Conservation (phyloP, 331 rosid species). For the Prunus yedoensis region DNA sequence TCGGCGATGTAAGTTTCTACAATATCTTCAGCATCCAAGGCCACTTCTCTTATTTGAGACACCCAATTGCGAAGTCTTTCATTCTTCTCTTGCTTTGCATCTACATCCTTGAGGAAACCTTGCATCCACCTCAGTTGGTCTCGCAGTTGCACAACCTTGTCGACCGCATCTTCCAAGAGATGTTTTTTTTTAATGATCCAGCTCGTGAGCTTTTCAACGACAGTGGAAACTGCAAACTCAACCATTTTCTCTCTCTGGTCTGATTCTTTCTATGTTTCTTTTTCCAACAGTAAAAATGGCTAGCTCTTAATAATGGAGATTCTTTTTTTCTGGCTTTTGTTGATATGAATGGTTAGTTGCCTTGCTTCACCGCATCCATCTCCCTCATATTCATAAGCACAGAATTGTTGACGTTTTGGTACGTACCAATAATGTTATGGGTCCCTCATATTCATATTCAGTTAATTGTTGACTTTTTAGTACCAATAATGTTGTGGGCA, state of each 20-base stretch:
- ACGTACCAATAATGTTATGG: too few relatives aligned
- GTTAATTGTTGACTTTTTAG: too few relatives aligned
- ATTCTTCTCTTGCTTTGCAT: neutral
- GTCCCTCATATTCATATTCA: too few relatives aligned
- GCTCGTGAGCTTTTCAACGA: neutral
- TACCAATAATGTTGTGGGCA: too few relatives aligned
- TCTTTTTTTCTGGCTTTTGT: too few relatives aligned
- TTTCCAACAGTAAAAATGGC: too few relatives aligned
- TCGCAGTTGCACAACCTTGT: neutral
- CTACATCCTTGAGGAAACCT: neutral
- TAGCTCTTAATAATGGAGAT: too few relatives aligned
- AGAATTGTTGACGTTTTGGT: too few relatives aligned
- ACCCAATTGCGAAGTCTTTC: neutral
- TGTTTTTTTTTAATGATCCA: neutral
- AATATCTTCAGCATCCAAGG: neutral
- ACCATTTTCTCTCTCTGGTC: neutral
- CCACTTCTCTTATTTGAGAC: slow-evolving; percentile 4
- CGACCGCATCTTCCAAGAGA: neutral
- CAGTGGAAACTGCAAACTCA: neutral
- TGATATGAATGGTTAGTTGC: too few relatives aligned
- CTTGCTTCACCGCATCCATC: too few relatives aligned
- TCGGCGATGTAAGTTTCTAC: neutral
- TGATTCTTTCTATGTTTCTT: neutral
- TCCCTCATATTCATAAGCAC: too few relatives aligned
- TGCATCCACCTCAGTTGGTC: neutral